These are phyloP conservation scores for Pisolithus orientalis DNA, from an alignment of 768 basidiomycete species.

Conservation along the genomic window DNA sequence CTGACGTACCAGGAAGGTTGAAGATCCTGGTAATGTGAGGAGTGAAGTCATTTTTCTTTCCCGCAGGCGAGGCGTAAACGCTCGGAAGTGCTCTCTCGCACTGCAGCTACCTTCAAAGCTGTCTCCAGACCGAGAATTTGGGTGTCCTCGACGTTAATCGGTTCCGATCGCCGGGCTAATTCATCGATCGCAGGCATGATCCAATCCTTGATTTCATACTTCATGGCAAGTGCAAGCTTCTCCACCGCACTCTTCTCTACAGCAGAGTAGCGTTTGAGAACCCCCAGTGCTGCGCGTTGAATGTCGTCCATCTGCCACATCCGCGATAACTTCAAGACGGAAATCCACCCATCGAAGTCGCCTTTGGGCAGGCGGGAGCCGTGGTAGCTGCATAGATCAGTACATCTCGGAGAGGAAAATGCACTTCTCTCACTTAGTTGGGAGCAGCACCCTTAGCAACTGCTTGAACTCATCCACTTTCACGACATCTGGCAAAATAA, in stretches of 20 bases:
- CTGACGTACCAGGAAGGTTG: background rate
- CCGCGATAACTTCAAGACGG: slow-evolving; percentile 32
- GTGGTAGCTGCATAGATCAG: background rate
- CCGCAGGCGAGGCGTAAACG: background rate
- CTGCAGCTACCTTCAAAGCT: slow-evolving; percentile 13
- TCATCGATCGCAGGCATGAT: slow-evolving; percentile 23
- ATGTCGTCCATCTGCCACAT: slow-evolving; percentile 33
- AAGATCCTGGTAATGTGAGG: background rate
- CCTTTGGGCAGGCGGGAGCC: background rate
- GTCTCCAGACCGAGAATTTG: slow-evolving; percentile 11
- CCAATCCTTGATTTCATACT: slow-evolving; percentile 30
- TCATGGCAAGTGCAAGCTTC: slow-evolving; percentile 25
- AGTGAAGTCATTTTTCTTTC: background rate
- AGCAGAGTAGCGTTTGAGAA: slow-evolving; percentile 16
- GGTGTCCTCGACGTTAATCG: slow-evolving; percentile 12
- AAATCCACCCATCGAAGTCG: slow-evolving; percentile 28
- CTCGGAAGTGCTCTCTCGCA: slow-evolving; percentile 13
- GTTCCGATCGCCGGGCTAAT: slow-evolving; percentile 12
- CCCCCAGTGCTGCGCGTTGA: slow-evolving; percentile 23
- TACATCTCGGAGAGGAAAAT: background rate
- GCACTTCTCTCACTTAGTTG: slow-evolving; percentile 1
- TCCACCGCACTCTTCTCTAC: slow-evolving; percentile 11
- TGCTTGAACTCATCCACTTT: slow-evolving; percentile 19
- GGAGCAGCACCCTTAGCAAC: slow-evolving; percentile 20
- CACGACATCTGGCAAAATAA: slow-evolving; percentile 15